Evolutionary conservation across 805 yeast species (phyloP).

Genomic region (Sugiyamaella qingdaonensis): DNA sequence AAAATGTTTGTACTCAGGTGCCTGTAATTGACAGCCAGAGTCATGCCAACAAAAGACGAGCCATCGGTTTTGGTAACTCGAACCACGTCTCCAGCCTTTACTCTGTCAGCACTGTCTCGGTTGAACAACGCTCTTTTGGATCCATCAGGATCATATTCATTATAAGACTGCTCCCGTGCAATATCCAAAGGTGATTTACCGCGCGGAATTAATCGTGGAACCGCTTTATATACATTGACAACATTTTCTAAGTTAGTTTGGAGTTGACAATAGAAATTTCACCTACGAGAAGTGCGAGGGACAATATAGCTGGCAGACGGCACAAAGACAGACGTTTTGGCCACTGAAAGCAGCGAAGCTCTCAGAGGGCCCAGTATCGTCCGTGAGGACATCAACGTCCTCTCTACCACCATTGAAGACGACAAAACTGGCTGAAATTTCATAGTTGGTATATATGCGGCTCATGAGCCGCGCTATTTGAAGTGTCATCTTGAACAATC

Average conservation of each 20-base stretch:
- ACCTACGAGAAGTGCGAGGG: conserved; percentile 1
- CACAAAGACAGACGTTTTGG: too few species aligned
- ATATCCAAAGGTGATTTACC: conserved; percentile 38
- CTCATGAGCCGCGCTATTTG: too few species aligned
- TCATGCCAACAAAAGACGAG: conserved; percentile 67
- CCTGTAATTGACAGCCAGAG: conserved; percentile 69
- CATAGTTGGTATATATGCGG: too few species aligned
- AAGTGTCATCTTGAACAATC: neutral
- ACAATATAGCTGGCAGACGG: conserved; percentile 1
- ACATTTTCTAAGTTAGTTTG: conserved; percentile 24
- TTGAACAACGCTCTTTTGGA: conserved; percentile 55
- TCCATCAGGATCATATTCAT: conserved; percentile 68
- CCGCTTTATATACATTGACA: conserved; percentile 32
- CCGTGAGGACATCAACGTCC: too few species aligned
- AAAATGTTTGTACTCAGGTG: conserved; percentile 71
- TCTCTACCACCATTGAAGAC: too few species aligned
- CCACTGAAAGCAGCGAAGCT: too few species aligned
- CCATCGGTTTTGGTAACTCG: conserved; percentile 63
- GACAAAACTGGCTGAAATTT: too few species aligned
- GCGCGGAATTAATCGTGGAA: conserved; percentile 30
- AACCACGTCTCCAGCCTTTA: conserved; percentile 79
- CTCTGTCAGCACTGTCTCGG: conserved; percentile 42
- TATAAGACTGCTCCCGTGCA: conserved; percentile 48
- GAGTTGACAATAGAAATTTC: neutral
- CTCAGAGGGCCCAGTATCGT: too few species aligned